Conservation (phyloP, 257 asterid species). For the Oldenlandia corymbosa region DNA sequence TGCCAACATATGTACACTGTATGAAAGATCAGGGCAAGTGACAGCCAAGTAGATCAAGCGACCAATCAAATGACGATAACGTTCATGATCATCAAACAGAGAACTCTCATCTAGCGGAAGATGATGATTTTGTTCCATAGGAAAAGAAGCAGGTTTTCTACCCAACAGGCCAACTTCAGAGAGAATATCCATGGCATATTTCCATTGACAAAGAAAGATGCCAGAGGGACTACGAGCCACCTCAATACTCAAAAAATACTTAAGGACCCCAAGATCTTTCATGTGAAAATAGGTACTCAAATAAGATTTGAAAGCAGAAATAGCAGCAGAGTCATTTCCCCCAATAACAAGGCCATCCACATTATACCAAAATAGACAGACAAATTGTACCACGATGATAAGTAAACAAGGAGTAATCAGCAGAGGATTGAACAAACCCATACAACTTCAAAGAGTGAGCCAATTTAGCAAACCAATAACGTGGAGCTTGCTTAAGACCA, state of each 20-base stretch:
- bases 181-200: conserved; percentile 16
- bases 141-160: background rate
- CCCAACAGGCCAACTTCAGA: conserved; percentile 12
- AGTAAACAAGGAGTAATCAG: conserved; percentile 1
- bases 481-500: conserved; percentile 6
- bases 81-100: background rate
- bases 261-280: no score
- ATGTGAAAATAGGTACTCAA: background rate
- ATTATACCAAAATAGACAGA: no score
- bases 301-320: conserved; percentile 22
- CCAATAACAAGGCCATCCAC: no score
- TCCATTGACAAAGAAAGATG: conserved; percentile 12
- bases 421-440: background rate
- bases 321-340: background rate
- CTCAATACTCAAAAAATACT: conserved; percentile 13
- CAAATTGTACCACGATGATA: no score
- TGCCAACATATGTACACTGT: background rate
- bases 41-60: conserved; percentile 12
- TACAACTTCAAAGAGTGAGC: background rate
- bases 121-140: conserved; percentile 7
- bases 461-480: conserved; percentile 10
- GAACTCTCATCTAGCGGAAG: background rate
- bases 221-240: conserved; percentile 4
- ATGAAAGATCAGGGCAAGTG: conserved; percentile 11
- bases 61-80: conserved; percentile 8